Percentiles rank a stretch among this genome's conserved stretches.
These are phyloP conservation scores for Rhizopus stolonifer DNA, from an alignment of 371 early-diverging fungal genomes.

Conservation along the genomic window DNA sequence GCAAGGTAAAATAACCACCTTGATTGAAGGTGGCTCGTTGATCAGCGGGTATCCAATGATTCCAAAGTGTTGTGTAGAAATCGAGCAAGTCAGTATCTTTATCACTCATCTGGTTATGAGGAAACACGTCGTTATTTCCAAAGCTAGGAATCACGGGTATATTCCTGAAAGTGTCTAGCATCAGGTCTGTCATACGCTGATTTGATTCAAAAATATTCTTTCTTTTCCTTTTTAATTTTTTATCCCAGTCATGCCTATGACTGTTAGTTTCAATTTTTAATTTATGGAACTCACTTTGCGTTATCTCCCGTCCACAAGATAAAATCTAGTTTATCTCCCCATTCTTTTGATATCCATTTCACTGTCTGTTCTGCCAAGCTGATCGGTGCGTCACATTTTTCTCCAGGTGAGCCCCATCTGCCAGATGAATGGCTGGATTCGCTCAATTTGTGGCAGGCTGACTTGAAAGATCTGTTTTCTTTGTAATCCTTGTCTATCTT, in stretches of 20 bases:
- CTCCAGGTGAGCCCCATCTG: conserved; percentile 51
- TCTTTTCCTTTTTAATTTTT: conserved; percentile 56
- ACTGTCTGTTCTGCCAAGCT: conserved; percentile 67
- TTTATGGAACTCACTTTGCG: conserved; percentile 44
- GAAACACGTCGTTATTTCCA: conserved; percentile 84
- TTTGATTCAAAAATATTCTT: conserved; percentile 57
- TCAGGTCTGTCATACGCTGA: conserved; percentile 34
- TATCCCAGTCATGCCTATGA: conserved; percentile 75
- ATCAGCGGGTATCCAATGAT: conserved; percentile 54
- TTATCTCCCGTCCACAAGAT: conserved; percentile 84
- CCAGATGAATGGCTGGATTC: neutral
- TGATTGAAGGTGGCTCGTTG: conserved; percentile 59
- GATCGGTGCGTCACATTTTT: conserved; percentile 72
- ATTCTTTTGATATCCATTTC: conserved; percentile 60
- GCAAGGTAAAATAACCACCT: conserved; percentile 71
- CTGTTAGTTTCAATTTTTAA: neutral
- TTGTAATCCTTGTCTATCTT: conserved; percentile 56
- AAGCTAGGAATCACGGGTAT: conserved; percentile 64
- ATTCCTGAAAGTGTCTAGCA: conserved; percentile 31
- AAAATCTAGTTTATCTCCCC: conserved; percentile 69
- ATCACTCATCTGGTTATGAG: conserved; percentile 62
- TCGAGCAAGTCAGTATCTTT: conserved; percentile 22
- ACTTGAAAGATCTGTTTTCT: conserved; percentile 49
- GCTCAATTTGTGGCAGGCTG: conserved; percentile 51
- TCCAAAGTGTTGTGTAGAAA: conserved; percentile 57